phyloP scores from a whole-genome alignment of 371 early-diverging fungal genomes.

The Apophysomyces trapeziformis region DNA sequence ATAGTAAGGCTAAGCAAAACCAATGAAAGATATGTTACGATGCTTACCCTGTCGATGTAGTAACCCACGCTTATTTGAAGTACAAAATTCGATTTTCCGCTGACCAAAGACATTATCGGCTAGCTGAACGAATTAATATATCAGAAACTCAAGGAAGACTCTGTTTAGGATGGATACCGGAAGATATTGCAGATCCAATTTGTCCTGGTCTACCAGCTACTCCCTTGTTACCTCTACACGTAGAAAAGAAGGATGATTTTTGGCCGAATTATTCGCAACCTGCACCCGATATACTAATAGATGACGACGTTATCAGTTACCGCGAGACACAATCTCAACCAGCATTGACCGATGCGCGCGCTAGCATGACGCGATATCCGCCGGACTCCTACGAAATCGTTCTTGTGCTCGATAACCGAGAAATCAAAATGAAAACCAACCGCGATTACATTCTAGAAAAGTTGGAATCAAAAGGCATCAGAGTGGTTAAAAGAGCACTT shows the following conservation, averaged over 20 bases:
- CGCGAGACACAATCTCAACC: not conserved
- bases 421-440: conserved; percentile 69
- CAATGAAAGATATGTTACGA: not conserved
- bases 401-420: conserved; percentile 84
- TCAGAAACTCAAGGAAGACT: conserved; percentile 9
- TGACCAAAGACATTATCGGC: conserved; percentile 27
- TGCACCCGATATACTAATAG: not conserved
- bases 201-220: conserved; percentile 37
- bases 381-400: conserved; percentile 75
- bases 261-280: conserved; percentile 21
- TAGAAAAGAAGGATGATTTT: conserved; percentile 24
- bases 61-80: conserved; percentile 14
- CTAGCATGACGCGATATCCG: conserved; percentile 1
- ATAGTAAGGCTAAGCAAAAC: conserved; percentile 21
- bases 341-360: not conserved
- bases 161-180: conserved; percentile 31
- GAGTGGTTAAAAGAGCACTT: conserved; percentile 62
- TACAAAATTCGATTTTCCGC: conserved; percentile 38
- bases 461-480: conserved; percentile 63
- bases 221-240: conserved; percentile 30
- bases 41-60: not conserved
- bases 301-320: not conserved
- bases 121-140: conserved; percentile 7
- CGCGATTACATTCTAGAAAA: conserved; percentile 74
- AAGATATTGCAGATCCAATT: conserved; percentile 17